Evolutionary conservation across 2,329 filamentous ascomycete species (phyloP).

Genomic region (Sclerotinia glacialis): DNA sequence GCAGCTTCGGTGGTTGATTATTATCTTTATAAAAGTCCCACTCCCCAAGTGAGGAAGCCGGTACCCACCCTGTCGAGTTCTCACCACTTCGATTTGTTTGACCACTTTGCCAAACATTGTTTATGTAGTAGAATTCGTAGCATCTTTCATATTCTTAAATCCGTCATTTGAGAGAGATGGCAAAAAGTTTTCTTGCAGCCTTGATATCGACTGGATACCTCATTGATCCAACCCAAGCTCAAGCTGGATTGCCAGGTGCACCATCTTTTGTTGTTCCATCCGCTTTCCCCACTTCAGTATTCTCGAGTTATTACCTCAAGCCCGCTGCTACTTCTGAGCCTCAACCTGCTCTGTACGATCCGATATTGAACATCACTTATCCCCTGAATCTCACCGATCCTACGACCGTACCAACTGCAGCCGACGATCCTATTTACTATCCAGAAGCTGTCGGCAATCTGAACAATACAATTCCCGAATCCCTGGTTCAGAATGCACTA

Average conservation of each 20-base stretch:
- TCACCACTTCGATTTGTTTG: background rate
- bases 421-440: conserved; percentile 50
- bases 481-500: conserved; percentile 45
- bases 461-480: conserved; percentile 41
- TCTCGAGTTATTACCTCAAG: conserved; percentile 49
- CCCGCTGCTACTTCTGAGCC: conserved; percentile 48
- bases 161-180: conserved; percentile 1
- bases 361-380: conserved; percentile 53
- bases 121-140: background rate
- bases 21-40: background rate
- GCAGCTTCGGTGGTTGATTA: background rate
- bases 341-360: conserved; percentile 54
- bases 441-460: conserved; percentile 49
- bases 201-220: background rate
- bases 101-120: background rate
- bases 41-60: background rate
- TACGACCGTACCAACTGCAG: conserved; percentile 48
- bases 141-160: background rate
- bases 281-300: conserved; percentile 51
- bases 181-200: background rate
- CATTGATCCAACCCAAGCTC: background rate
- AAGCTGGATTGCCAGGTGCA: conserved; percentile 35
- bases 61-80: background rate
- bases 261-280: conserved; percentile 44
- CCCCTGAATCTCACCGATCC: conserved; percentile 55